Conservation (phyloP, 768 basidiomycete species). For the Amyloporia xantha region DNA sequence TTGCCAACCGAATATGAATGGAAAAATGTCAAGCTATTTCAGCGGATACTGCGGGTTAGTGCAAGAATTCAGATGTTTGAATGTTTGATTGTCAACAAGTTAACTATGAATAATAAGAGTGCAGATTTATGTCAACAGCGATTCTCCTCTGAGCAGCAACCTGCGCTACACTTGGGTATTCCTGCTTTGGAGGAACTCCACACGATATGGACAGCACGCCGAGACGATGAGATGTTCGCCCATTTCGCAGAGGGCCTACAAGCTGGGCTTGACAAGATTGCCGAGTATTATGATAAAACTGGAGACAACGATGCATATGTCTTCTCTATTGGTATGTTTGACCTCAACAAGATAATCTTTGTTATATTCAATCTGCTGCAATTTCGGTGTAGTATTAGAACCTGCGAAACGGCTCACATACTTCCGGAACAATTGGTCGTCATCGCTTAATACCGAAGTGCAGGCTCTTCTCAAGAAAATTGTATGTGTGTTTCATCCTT, state of each 20-base stretch:
- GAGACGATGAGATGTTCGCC: slow-evolving; percentile 11
- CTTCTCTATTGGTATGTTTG: slow-evolving; percentile 26
- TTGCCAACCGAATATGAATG: slow-evolving; percentile 19
- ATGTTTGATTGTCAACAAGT: too few species aligned
- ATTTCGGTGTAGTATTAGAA: slow-evolving; percentile 14
- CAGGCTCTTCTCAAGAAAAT: slow-evolving; percentile 4
- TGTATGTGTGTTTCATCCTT: slow-evolving; percentile 4
- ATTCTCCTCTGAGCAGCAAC: slow-evolving; percentile 23
- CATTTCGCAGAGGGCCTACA: slow-evolving; percentile 19
- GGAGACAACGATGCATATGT: slow-evolving; percentile 26
- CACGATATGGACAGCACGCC: slow-evolving; percentile 18
- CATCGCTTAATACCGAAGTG: neutral
- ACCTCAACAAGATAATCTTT: neutral
- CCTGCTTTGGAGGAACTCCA: slow-evolving; percentile 25
- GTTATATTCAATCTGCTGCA: neutral
- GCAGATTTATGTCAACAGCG: slow-evolving; percentile 26
- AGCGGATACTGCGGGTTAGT: slow-evolving; percentile 17
- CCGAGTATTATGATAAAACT: slow-evolving; percentile 29
- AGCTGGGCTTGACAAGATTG: slow-evolving; percentile 26
- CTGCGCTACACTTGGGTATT: slow-evolving; percentile 22
- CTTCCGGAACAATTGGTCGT: slow-evolving; percentile 15
- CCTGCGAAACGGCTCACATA: slow-evolving; percentile 9
- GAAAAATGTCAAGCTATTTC: slow-evolving; percentile 15
- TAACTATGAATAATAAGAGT: slow-evolving; percentile 16
- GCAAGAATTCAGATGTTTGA: neutral